Base-by-base conservation (phyloP, 177 flowering plant species). In the Vitis hybrid region DNA sequence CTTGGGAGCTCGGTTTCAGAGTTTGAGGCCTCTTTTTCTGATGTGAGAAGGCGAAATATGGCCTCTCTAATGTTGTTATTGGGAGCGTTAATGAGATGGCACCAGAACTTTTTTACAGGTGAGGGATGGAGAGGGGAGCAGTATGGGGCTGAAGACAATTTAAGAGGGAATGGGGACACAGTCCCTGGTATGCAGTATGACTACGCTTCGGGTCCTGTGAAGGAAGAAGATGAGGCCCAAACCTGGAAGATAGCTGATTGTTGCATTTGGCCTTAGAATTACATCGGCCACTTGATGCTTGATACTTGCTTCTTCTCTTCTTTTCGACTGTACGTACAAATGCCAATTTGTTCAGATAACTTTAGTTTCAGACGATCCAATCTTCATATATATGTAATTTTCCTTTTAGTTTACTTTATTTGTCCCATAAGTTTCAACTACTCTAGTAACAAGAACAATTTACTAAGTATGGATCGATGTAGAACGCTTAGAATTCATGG, bases 51-150 rank as follows among this genome's bases (percentile, higher is more conserved):
- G 3, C 6, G 1, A 30, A 1, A 46, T 8, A 82, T 80, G 85
- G 85, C 85, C 69, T 79, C 85, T 9, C 66, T 82, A 10, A 46
- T 82, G 27, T 69, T 82, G 60, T 73, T 82, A 55, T 16, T 82
- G 76, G 80, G 66, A 73, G 85, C 76, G 8, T 52, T 82, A 16
- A 13, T 82, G 61, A 73, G 64, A 61, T 2, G 69, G 32, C 21
- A 30, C 10, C 35, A 65, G 10, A 56, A 15, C 52, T 13, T 52
- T 11, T 11, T 14, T n/a, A 16, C n/a, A 14, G 11, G 11, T 11
- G 21, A 6, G 62, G 55, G 46, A 19, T 3, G 48, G 14, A 27
- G 24, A 19, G 19, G 13, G 63, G 51, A 11, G 3, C 27, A 21
- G 49, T 10, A 19, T 16, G 40, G 35, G 15, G n/a, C 2, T 16